Evolutionary conservation across 2,329 filamentous ascomycete genomes (phyloP).

Genomic region (Pseudocercospora eumusae): DNA sequence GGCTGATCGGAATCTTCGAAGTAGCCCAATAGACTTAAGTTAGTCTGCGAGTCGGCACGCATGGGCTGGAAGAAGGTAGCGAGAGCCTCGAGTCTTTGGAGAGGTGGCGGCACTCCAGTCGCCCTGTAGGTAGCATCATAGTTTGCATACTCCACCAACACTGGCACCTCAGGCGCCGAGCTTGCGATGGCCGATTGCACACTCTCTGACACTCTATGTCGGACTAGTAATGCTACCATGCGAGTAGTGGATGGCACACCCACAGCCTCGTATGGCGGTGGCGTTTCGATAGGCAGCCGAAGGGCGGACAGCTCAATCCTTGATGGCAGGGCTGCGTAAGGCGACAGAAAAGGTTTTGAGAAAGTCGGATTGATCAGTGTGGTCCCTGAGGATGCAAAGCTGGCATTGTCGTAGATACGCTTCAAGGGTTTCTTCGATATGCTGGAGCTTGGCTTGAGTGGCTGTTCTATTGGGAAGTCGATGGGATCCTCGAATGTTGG

Average conservation of each 20-base stretch:
- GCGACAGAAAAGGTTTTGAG: constrained; percentile 35
- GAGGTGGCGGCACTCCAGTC: constrained; percentile 50
- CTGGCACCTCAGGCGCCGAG: constrained; percentile 47
- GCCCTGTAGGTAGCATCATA: constrained; percentile 52
- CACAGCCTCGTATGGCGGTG: constrained; percentile 52
- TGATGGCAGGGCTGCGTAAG: constrained; percentile 44
- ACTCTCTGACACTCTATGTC: constrained; percentile 33
- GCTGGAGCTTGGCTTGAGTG: constrained; percentile 16
- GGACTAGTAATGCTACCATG: constrained; percentile 47
- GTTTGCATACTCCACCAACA: constrained; percentile 70
- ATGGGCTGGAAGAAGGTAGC: constrained; percentile 37
- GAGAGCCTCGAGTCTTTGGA: constrained; percentile 49
- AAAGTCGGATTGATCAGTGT: constrained; percentile 47
- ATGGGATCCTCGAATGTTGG: constrained; percentile 34
- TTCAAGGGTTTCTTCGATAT: constrained; percentile 18
- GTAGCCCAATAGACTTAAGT: constrained; percentile 65
- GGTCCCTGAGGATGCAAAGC: constrained; percentile 44
- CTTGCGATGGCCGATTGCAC: constrained; percentile 41
- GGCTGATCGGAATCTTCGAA: constrained; percentile 72
- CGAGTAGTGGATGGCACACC: constrained; percentile 48
- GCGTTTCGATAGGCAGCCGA: constrained; percentile 49
- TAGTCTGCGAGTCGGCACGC: constrained; percentile 39
- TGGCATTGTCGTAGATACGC: constrained; percentile 27
- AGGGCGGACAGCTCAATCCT: constrained; percentile 48
- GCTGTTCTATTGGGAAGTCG: constrained; percentile 1